Conservation (phyloP, 1,139 yeast genomes). For the Suhomyces guaymorum region DNA sequence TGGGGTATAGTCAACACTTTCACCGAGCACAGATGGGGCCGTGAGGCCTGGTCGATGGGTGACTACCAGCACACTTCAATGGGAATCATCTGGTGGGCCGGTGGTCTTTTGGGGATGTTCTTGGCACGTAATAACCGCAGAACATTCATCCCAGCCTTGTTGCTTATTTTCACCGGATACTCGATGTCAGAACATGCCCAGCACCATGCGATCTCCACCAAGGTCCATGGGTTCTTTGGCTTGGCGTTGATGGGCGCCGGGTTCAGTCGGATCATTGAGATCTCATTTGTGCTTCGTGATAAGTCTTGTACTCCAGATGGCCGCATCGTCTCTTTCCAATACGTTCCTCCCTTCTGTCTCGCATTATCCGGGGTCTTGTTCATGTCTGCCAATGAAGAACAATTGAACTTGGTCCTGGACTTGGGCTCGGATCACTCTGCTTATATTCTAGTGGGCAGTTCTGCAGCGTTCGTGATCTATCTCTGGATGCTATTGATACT, state of each 20-base stretch:
- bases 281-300: constrained; percentile 66
- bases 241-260: constrained; percentile 80
- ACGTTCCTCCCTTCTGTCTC: constrained; percentile 77
- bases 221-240: constrained; percentile 87
- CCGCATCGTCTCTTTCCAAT: constrained; percentile 69
- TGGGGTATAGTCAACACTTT: constrained; percentile 96
- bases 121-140: constrained; percentile 66
- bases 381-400: constrained; percentile 94
- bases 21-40: constrained; percentile 95
- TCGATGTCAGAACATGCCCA: constrained; percentile 92
- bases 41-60: constrained; percentile 83
- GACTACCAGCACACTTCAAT: constrained; percentile 92
- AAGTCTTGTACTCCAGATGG: constrained; percentile 48
- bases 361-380: constrained; percentile 77
- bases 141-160: constrained; percentile 75
- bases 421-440: constrained; percentile 84
- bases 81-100: constrained; percentile 97
- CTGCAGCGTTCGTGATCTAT: constrained; percentile 73
- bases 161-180: constrained; percentile 86
- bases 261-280: constrained; percentile 68
- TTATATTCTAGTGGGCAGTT: constrained; percentile 68
- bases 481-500: constrained; percentile 63
- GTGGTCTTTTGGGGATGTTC: constrained; percentile 82
- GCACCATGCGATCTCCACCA: constrained; percentile 70
- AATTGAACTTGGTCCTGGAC: constrained; percentile 65